Evolutionary conservation across 768 basidiomycete species (phyloP).

Genomic region (Boletus vinaceobasis): DNA sequence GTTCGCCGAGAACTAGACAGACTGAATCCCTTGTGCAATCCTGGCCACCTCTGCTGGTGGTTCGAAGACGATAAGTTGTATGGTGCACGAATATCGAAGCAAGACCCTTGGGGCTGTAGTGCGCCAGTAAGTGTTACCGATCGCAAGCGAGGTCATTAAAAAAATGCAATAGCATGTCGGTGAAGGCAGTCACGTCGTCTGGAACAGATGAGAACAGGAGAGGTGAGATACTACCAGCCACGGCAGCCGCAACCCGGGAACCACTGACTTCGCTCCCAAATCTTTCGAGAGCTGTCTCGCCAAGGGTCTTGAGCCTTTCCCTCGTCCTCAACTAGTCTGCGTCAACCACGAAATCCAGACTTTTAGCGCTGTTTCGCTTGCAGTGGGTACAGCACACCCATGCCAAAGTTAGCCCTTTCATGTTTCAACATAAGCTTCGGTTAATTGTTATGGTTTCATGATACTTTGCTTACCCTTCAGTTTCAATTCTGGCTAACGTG

Average conservation of each 20-base stretch:
- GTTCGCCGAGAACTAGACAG: no score
- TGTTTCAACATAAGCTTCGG: background rate
- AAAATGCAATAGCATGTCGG: slow-evolving; percentile 36
- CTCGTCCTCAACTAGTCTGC: no score
- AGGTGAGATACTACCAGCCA: background rate
- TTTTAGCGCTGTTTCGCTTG: background rate
- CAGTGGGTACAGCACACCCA: no score
- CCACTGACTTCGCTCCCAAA: no score
- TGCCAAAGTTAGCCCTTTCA: background rate
- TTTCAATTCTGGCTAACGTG: background rate
- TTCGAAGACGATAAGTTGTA: slow-evolving; percentile 26
- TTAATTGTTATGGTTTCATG: background rate
- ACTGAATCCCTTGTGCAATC: slow-evolving; percentile 70
- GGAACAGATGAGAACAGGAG: background rate
- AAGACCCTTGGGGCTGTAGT: no score
- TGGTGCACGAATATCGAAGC: background rate
- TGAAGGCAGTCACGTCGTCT: slow-evolving; percentile 32
- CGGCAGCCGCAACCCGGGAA: background rate
- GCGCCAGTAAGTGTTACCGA: slow-evolving; percentile 65
- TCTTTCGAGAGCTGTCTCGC: no score
- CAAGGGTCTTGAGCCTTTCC: no score
- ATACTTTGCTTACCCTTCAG: background rate
- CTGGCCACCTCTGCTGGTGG: slow-evolving; percentile 53
- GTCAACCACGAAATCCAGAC: no score
- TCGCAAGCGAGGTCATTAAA: slow-evolving; percentile 37